Conservation (phyloP, 2,329 filamentous ascomycete genomes). For the Microsporum canis region DNA sequence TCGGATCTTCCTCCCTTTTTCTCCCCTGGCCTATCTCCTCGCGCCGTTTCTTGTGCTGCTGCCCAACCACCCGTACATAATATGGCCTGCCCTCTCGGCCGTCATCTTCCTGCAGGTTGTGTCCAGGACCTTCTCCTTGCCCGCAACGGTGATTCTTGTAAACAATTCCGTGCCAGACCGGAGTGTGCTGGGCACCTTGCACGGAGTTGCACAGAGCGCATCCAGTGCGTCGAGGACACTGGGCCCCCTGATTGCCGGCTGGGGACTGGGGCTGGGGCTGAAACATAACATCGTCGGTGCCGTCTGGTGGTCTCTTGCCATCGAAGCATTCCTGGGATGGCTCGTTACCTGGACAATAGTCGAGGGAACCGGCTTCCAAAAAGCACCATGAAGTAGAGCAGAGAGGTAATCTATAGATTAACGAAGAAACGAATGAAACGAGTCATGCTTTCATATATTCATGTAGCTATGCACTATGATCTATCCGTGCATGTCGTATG, state of each 20-base stretch:
- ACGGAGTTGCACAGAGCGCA: constrained; percentile 48
- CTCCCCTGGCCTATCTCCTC: constrained; percentile 57
- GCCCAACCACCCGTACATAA: constrained; percentile 41
- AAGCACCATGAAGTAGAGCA: neutral
- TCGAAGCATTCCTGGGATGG: constrained; percentile 47
- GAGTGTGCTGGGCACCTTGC: constrained; percentile 46
- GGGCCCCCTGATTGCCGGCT: constrained; percentile 45
- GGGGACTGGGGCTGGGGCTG: constrained; percentile 44
- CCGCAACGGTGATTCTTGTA: constrained; percentile 47
- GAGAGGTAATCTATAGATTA: neutral
- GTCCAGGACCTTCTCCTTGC: constrained; percentile 58
- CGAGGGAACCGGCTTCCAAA: constrained; percentile 42
- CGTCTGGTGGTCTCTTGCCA: constrained; percentile 47
- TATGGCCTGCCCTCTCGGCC: constrained; percentile 55
- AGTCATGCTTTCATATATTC: neutral
- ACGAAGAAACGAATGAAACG: neutral
- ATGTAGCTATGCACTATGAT: neutral
- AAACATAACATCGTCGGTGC: constrained; percentile 44
- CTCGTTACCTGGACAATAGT: constrained; percentile 49
- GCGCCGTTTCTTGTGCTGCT: constrained; percentile 61
- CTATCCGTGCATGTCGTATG: neutral
- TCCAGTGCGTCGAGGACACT: constrained; percentile 44
- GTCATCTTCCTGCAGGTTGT: constrained; percentile 59
- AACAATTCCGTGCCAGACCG: constrained; percentile 51
- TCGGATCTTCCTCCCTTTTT: constrained; percentile 56